Conservation (phyloP, 108 stramenopile species). For the Stephanodiscus minutulus region DNA sequence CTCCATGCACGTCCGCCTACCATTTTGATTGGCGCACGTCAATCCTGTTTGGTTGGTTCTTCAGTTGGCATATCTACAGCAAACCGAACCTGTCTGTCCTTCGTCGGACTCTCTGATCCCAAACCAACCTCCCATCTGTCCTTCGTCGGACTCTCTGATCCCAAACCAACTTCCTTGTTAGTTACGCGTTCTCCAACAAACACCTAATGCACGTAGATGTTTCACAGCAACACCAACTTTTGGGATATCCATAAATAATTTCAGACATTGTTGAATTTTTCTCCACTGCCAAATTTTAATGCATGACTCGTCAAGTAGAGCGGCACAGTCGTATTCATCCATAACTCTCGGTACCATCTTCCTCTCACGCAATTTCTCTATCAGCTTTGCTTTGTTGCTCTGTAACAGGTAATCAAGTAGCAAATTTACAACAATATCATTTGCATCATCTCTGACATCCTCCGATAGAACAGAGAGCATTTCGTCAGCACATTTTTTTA, state of each 20-base stretch:
- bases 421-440: neutral
- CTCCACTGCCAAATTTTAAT: slow-evolving; percentile 9
- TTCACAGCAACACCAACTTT: neutral
- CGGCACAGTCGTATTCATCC: slow-evolving; percentile 2
- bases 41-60: no score
- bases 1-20: no score
- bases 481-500: neutral
- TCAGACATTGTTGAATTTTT: slow-evolving; percentile 4
- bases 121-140: no score
- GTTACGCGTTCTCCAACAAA: neutral
- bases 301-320: slow-evolving; percentile 1
- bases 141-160: no score
- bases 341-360: neutral
- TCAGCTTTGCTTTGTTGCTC: neutral
- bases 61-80: no score
- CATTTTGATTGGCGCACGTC: no score
- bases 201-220: neutral
- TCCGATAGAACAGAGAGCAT: neutral
- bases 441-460: neutral
- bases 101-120: no score
- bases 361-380: neutral
- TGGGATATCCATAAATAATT: neutral
- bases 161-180: no score
- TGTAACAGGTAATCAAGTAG: neutral
- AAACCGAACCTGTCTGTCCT: no score